Evolutionary conservation across 78 protist genomes (phyloP), one percentile per base, ranked within the genome.

Genomic region (Polysphondylium violaceum): DNA sequence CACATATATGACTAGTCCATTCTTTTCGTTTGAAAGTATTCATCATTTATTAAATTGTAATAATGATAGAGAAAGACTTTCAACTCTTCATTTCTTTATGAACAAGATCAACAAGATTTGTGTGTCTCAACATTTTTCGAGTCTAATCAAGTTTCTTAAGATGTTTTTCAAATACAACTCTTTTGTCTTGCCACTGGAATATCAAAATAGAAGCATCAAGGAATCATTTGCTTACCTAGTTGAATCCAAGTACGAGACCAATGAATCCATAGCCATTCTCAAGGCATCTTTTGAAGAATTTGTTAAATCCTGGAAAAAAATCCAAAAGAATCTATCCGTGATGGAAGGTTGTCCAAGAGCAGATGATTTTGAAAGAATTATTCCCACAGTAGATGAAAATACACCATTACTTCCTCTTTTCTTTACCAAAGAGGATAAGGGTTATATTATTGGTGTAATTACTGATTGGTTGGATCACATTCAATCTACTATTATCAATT

Each of bases 311-410:
- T 77, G 87, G 87, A 9, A 1, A 12, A 44, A 50, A 0, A 51
- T 77, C 1, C 61, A 68, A 23, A 33, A 47, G 19, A 29, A 64
- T 0, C 29, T 47, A 7, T 31, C 14, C 3, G 7, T 25, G n/a
- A 9, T 77, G 19, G 87, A 33, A 44, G 65, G n/a, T 17, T 77
- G 87, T 33, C 27, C 14, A 8, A 43, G 75, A 25, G 56, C 67
- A 29, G 23, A 9, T 0, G 60, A 43, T 11, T 43, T 50, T 44
- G 87, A 77, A 36, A 64, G 23, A 36, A 36, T 50, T 2, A 14
- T 77, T 17, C 65, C 25, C 17, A 38, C 3, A 0, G 50, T 77
- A 33, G 11, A 0, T 19, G 59, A 50, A n/a, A 8, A 16, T 3
- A 64, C 87, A 11, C 87, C 58, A 40, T 6, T 77, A 14, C 31